Evolutionary conservation across 164 flowering plant genomes (phyloP).

Genomic region (Annona cherimola): DNA sequence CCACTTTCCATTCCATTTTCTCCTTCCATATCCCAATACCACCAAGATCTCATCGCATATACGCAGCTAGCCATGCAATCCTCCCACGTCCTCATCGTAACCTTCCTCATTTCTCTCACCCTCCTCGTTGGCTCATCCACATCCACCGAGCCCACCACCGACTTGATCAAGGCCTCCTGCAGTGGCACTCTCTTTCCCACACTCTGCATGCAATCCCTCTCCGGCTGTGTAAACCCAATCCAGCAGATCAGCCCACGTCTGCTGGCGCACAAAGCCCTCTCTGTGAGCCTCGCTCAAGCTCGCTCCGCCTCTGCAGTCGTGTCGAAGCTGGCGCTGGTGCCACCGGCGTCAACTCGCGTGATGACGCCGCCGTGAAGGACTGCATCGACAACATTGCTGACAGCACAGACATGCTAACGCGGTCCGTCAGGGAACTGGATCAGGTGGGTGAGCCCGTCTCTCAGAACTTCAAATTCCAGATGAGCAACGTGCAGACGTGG

Average conservation of each 20-base stretch:
- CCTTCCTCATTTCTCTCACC: background rate
- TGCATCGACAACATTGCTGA: constrained; percentile 26
- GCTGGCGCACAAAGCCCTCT: constrained; percentile 24
- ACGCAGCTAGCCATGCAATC: too few relatives aligned
- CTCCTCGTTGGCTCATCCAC: background rate
- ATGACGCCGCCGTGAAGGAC: constrained; percentile 20
- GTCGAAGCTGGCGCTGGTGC: constrained; percentile 9
- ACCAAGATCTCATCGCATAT: background rate
- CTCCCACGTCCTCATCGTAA: background rate
- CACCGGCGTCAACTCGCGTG: constrained; percentile 9
- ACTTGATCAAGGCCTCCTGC: constrained; percentile 53
- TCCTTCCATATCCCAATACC: background rate
- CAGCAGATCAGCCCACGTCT: constrained; percentile 45
- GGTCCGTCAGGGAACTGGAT: constrained; percentile 19
- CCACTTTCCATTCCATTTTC: too few relatives aligned
- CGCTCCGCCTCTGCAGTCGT: constrained; percentile 8
- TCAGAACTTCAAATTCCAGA: constrained; percentile 11
- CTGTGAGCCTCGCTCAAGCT: constrained; percentile 20
- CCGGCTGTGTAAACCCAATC: constrained; percentile 35
- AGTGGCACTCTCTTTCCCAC: constrained; percentile 42
- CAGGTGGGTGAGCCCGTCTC: constrained; percentile 1
- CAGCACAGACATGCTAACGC: constrained; percentile 17
- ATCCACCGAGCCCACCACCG: constrained; percentile 18
- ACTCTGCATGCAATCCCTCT: constrained; percentile 51
- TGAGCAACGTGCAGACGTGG: constrained; percentile 35